Base-by-base conservation (phyloP, 345 rosid species). In the Toxicodendron radicans region DNA sequence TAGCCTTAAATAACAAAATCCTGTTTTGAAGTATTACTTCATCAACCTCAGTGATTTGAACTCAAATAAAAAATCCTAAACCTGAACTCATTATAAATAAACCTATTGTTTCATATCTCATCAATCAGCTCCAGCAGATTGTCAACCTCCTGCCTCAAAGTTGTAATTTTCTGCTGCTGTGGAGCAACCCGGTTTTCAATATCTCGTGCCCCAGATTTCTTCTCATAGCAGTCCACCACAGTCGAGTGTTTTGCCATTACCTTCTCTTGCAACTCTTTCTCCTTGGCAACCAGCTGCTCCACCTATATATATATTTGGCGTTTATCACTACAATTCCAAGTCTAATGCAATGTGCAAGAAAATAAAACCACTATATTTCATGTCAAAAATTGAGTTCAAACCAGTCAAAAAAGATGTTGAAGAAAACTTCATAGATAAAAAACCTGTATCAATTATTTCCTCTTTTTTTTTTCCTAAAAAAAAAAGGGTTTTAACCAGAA, bases 261-360 rank as follows among this genome's bases (percentile, higher is more conserved):
- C 84, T 84, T 91, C 79, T 93, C 98, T 82, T 91, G 92, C 81
- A 95, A 82, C 66, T 93, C 99, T 78, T 77, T 89, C 85, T 91
- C 98, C 86, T 89, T 95, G 7, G 75, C 84, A 77, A 88, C 86
- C 74, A 95, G 86, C 79, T 91, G 95, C 81, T 88, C 98, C 17
- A 95, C 93, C 99, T 93, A 67, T 20, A 49, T 9, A 69, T n/a
- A 49, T n/a, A 33, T 51, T 78, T 7, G 62, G 43, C 63, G 43
- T 35, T 14, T 41, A 61, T 76, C 20, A 61, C 12, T 24, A 2
- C 10, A 58, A 9, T 33, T 46, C 43, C 48, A 45, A 48, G 67
- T 30, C 21, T 14, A 46, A 70, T 10, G 18, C 58, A 10, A 38
- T 62, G 16, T 33, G 49, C n/a, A 49, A 7, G 7, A 7, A 3